Base-by-base conservation (phyloP, 495 filamentous ascomycete genomes). In the Cladorrhinum samala region DNA sequence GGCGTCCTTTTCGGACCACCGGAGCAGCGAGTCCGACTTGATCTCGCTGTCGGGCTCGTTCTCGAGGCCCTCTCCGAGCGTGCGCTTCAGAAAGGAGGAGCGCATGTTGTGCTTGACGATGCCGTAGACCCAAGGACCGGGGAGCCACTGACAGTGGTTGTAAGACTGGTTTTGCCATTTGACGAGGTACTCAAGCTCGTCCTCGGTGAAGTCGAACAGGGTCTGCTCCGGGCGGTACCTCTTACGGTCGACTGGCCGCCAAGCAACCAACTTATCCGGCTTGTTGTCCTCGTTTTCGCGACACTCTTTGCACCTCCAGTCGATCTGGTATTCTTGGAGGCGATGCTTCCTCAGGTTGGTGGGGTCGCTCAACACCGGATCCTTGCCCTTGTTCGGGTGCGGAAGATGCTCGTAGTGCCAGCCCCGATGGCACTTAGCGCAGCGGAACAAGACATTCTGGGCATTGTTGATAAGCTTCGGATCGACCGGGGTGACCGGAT, bases 121-220 rank as follows among this genome's bases (percentile, higher is more conserved):
- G n/a, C 91, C 91, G 77, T 80, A 90, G 13, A 91, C 78, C 94
- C 94, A 99, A 20, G 83, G 77, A 7, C 93, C 94, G 16, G 87
- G 83, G 77, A 88, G 82, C 94, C 94, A 99, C 2, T 68, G 72
- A 19, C 83, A 85, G 49, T 85, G 85, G 57, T 82, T 85, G 55
- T 96, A 92, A 0, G 91, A 95, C 47, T 81, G 77, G 0, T 73
- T 63, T 33, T 86, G 80, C 85, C 90, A 97, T 66, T 93, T 96
- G 59, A 97, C 72, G 1, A 99, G 78, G 58, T 97, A 97, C 59
- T 96, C 89, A 40, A 91, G 86, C 3, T 88, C 73, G 37, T 87
- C 82, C 16, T 81, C 75, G 16, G 77, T 66, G 20, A 78, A 74
- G 27, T 89, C 76, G 11, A 75, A 69, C 3, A 77, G 61, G 8